A percentile compares a stretch with the other conserved stretches of the same genome.
phyloP scores from a whole-genome alignment of 306 rosid genomes.

The Prunus mira region DNA sequence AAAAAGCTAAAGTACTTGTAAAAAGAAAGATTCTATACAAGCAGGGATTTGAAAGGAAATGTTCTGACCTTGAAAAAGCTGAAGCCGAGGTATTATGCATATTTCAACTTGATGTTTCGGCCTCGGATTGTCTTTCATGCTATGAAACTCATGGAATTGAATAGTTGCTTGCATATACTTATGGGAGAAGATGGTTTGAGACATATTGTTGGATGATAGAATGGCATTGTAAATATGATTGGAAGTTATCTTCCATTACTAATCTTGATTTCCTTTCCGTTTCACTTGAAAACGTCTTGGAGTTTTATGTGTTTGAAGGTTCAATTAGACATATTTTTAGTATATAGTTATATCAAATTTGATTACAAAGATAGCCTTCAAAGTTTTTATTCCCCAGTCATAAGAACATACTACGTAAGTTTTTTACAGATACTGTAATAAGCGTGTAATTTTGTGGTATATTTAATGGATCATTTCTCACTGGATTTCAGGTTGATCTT shows the following conservation, averaged over 20 bases:
- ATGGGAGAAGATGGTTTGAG: background rate
- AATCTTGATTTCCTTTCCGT: background rate
- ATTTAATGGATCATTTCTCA: constrained; percentile 16
- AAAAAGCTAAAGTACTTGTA: constrained; percentile 46
- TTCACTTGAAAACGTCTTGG: background rate
- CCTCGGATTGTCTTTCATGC: background rate
- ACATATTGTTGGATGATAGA: background rate
- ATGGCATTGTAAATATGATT: background rate
- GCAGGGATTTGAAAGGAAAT: constrained; percentile 60
- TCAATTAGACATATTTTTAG: background rate
- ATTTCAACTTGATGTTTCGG: constrained; percentile 9
- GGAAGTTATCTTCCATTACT: background rate
- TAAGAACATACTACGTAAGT: background rate
- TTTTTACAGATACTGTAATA: too few relatives aligned
- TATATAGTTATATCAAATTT: background rate
- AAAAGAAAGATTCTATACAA: constrained; percentile 48
- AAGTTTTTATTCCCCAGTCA: background rate
- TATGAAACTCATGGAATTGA: constrained; percentile 3
- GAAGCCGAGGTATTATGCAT: constrained; percentile 60
- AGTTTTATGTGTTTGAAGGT: too few relatives aligned
- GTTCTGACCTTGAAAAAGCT: constrained; percentile 78
- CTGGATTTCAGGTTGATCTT: constrained; percentile 81
- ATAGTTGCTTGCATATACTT: background rate
- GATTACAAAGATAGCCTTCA: background rate
- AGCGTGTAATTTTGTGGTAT: background rate